phyloP scores from a whole-genome alignment of 176 grass and related monocot genomes.

The Zizania latifolia region DNA sequence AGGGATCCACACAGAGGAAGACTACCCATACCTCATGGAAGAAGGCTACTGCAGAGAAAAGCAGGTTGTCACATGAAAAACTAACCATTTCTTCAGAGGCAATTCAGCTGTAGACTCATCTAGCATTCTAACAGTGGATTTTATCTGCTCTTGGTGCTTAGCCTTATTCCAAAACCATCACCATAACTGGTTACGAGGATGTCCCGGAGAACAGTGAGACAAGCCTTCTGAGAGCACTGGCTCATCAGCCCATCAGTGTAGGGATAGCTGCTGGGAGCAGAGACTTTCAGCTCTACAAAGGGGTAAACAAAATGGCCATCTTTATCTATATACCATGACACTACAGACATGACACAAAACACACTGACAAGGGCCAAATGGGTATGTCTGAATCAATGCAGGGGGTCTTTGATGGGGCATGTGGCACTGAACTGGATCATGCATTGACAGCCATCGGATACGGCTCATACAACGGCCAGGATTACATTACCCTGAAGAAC shows the following conservation, averaged over 20 bases:
- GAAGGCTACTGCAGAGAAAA: constrained; percentile 61
- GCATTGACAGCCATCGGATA: constrained; percentile 71
- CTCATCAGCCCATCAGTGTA: constrained; percentile 69
- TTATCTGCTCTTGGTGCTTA: constrained; percentile 34
- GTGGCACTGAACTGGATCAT: constrained; percentile 57
- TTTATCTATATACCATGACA: neutral
- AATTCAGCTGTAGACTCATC: neutral
- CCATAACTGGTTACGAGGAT: constrained; percentile 62
- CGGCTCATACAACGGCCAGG: constrained; percentile 46
- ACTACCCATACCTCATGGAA: constrained; percentile 84
- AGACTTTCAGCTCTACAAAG: constrained; percentile 87
- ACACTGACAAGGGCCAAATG: neutral
- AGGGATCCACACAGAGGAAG: constrained; percentile 53
- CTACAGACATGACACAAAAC: neutral
- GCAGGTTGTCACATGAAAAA: constrained; percentile 26
- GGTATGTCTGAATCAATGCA: constrained; percentile 14
- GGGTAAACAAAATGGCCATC: constrained; percentile 31
- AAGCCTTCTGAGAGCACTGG: constrained; percentile 57
- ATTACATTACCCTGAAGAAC: constrained; percentile 77
- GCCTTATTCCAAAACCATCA: constrained; percentile 40
- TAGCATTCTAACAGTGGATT: neutral
- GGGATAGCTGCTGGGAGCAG: constrained; percentile 62
- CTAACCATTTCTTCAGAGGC: neutral
- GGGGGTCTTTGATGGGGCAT: constrained; percentile 68
- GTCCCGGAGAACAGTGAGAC: constrained; percentile 71